Evolutionary conservation across 257 asterid species (phyloP).

Genomic region (Nicotiana attenuata): DNA sequence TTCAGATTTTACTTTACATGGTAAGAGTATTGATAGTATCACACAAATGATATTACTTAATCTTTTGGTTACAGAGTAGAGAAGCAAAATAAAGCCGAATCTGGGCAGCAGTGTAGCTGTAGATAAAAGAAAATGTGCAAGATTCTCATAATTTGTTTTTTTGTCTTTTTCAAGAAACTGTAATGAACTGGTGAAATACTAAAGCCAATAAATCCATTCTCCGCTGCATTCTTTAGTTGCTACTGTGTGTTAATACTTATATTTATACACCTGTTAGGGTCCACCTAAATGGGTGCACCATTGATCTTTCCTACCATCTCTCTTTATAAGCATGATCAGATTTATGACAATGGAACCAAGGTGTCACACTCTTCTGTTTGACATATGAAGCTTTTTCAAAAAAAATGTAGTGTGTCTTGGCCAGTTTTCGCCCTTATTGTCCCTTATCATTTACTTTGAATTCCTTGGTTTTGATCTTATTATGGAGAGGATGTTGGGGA

Average conservation of each 20-base stretch:
- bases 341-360: background rate
- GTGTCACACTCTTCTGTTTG: background rate
- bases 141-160: background rate
- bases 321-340: background rate
- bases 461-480: background rate
- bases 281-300: background rate
- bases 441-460: background rate
- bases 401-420: background rate
- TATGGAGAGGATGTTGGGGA: background rate
- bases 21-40: background rate
- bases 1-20: background rate
- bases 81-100: background rate
- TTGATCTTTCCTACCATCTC: background rate
- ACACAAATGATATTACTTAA: background rate
- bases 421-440: background rate
- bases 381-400: background rate
- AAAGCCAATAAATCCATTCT: background rate
- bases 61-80: background rate
- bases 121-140: background rate
- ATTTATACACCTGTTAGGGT: background rate
- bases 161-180: background rate
- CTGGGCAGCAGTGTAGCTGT: background rate
- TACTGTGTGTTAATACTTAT: background rate
- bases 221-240: background rate
- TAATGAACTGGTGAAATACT: background rate